Percentiles rank a stretch among this genome's conserved stretches.
Conservation (phyloP, 345 rosid genomes). For the Camelina sativa region DNA sequence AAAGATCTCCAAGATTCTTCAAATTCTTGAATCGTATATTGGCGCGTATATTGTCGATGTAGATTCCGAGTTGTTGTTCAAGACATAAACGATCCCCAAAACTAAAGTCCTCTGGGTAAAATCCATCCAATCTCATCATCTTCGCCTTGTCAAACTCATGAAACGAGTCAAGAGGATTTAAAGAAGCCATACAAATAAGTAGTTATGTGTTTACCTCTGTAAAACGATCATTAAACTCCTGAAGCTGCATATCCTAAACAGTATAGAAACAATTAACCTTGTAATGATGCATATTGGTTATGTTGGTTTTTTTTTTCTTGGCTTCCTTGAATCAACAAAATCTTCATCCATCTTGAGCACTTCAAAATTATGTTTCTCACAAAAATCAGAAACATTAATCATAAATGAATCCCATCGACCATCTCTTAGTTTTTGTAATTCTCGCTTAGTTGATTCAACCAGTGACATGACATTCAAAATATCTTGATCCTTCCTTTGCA, state of each 20-base stretch:
- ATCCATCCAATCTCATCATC: not conserved
- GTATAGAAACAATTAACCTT: not conserved
- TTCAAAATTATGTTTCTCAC: not conserved
- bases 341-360: not conserved
- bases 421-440: not conserved
- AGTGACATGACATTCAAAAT: too few relatives aligned
- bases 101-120: not conserved
- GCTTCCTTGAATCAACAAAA: not conserved
- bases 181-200: not conserved
- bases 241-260: not conserved
- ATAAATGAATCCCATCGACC: not conserved
- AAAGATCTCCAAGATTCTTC: too few relatives aligned
- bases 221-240: too few relatives aligned
- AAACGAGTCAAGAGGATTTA: not conserved
- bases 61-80: not conserved
- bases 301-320: not conserved
- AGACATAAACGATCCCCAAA: not conserved
- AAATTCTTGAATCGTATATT: not conserved
- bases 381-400: not conserved
- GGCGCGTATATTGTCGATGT: not conserved
- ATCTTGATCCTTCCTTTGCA: too few relatives aligned
- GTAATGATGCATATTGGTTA: not conserved
- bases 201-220: too few relatives aligned
- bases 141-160: not conserved
- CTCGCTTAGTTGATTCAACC: not conserved